A percentile compares a stretch with the other conserved stretches of the same genome.
phyloP scores from a whole-genome alignment of 352 stramenopile species.

The Pythium aphanidermatum region DNA sequence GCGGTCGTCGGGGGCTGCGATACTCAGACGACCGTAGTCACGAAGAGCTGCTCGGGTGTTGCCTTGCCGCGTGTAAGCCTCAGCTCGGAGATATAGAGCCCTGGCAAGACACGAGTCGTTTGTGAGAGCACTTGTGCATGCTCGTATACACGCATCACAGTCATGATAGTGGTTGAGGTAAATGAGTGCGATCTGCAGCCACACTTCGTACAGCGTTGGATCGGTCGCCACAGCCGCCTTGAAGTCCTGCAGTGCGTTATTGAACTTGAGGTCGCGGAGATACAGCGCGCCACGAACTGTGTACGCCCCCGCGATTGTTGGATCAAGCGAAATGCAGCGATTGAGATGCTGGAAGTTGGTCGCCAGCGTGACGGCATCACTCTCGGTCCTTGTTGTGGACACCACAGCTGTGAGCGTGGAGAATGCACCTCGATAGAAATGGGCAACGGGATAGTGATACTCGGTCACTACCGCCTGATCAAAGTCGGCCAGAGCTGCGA shows the following conservation, averaged over 20 bases:
- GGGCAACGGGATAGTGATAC: conserved; percentile 71
- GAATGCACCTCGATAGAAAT: conserved; percentile 74
- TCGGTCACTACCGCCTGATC: conserved; percentile 69
- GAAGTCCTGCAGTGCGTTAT: conserved; percentile 72
- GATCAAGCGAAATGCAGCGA: conserved; percentile 57
- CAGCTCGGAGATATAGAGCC: conserved; percentile 58
- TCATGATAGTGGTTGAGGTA: conserved; percentile 81
- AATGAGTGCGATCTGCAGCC: conserved; percentile 75
- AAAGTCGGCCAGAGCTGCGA: conserved; percentile 47
- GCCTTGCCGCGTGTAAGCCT: conserved; percentile 58
- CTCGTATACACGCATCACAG: conserved; percentile 52
- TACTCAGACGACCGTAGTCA: conserved; percentile 60
- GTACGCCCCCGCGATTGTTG: conserved; percentile 68
- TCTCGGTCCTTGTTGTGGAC: too few species aligned
- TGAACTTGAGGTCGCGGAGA: conserved; percentile 66
- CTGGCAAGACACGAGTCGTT: conserved; percentile 58
- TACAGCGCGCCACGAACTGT: conserved; percentile 65
- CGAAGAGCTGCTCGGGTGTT: conserved; percentile 44
- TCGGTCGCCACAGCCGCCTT: conserved; percentile 68
- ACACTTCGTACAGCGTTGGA: conserved; percentile 68
- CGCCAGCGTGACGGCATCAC: conserved; percentile 25
- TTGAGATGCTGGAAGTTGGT: conserved; percentile 53
- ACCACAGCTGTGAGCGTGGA: too few species aligned
- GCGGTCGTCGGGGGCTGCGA: conserved; percentile 48
- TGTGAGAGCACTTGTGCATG: conserved; percentile 50